Base-by-base conservation (phyloP, 768 basidiomycete species). In the Tulasnella sp. region DNA sequence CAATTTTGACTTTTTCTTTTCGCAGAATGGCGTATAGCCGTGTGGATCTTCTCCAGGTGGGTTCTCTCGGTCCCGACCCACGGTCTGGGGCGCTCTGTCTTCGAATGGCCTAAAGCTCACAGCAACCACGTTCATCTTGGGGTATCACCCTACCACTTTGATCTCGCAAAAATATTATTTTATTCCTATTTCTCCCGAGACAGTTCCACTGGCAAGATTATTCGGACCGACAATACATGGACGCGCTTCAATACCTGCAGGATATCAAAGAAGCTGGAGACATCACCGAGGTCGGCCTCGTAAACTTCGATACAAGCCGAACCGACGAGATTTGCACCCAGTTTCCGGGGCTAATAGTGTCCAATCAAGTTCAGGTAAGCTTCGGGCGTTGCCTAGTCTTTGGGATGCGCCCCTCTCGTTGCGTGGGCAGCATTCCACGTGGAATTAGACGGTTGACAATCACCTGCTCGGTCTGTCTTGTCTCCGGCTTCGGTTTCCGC, bases 201-300 rank as follows among this genome's bases (percentile, higher is more conserved):
- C 73, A 95, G 93, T 91, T 95, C 83, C 91, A 95, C 82, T 95
- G 94, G 94, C 90, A 94, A 81, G 89, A 95, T 82, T 90, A 90
- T 82, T 84, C 85, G 56, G 86, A 89, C 79, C 85, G 86, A 80
- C 86, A 86, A 36, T 90, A 90, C 83, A 82, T 90, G 44, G 85
- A 85, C 3, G 87, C 88, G 6, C 84, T 89, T 71, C 86, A 88
- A 40, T 86, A 90, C 81, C 87, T 95, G 8, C 86, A 88, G 24
- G 89, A 91, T 80, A 84, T 95, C n/a, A 90, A 89, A 82, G 82
- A 85, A 1, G 91, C 90, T 4, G 83, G 89, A 19, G 48, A 27
- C 80, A 92, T 94, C 81, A 85, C 87, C 27, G 88, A 90, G 21
- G 88, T 95, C 36, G 94, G 94, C 2, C 86, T 95, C 62, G 93